Base-by-base conservation (phyloP, 176 grass and related monocot species). In the Puccinellia tenuiflora region DNA sequence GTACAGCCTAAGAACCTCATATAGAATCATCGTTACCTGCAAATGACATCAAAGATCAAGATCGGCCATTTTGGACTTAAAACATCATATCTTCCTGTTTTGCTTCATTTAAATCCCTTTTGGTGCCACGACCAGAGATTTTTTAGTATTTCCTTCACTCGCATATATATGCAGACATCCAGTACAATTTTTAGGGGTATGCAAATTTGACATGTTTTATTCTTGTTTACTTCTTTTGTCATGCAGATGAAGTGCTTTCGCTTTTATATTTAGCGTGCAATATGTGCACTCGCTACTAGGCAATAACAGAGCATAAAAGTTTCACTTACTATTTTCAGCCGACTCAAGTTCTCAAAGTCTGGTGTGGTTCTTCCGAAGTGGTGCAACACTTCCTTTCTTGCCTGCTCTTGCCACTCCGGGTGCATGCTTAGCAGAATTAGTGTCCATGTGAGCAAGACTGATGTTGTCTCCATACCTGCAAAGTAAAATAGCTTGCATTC, bases 401-500 rank as follows among this genome's bases (percentile, higher is more conserved):
- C 89, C 10, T 30, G 45, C 6, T 83, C 88, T 70, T 97, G 94
- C 94, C 94, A 97, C 25, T 83, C 84, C 1, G 86, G 91, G 84
- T 97, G 81, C 91, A 97, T 97, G 69, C 91, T 90, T 60, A 97
- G 40, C 15, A 75, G 54, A 26, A 93, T 30, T 59, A 94, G 76
- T 6, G 94, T 92, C 94, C 94, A 97, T 29, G 91, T 97, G 40
- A 97, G 91, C 69, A 97, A 67, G 26, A 90, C 86, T 10, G 91
- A 81, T 42, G 94, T 93, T n/a, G 91, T 93, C 85, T 97, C 91
- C 68, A 91, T 86, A 43, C 91, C 91, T 1, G 87, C 94, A 61
- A 94, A 92, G 82, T 97, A 97, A 73, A 97, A 97, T 28, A 97
- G 52, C 71, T 92, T 92, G 85, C 94, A 97, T 84, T 97, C 91